These are phyloP conservation scores for Suillus bovinus DNA, from an alignment of 768 basidiomycete genomes.

Conservation along the genomic window DNA sequence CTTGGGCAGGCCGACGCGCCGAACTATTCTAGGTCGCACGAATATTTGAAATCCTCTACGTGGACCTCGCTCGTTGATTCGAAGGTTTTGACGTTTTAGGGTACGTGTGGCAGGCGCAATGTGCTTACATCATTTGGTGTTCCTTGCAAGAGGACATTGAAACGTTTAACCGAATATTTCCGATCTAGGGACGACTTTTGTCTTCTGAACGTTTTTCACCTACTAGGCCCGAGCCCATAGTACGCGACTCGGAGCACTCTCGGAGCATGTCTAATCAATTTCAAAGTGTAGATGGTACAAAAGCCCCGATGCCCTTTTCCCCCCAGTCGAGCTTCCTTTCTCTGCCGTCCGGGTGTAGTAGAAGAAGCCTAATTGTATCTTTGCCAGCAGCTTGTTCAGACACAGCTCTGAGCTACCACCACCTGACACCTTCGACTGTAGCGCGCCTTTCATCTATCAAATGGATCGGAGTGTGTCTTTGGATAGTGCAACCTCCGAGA, in stretches of 20 bases:
- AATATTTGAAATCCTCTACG: no score
- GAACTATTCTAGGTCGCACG: no score
- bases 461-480: background rate
- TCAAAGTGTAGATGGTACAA: background rate
- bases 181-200: background rate
- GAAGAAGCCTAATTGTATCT: background rate
- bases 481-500: slow-evolving; percentile 20
- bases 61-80: no score
- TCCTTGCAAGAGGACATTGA: no score
- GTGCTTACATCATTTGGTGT: no score
- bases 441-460: background rate
- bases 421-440: no score
- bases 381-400: background rate
- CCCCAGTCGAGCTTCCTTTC: background rate
- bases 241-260: background rate
- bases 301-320: background rate
- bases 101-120: no score
- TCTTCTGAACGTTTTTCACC: background rate
- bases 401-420: background rate
- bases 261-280: background rate
- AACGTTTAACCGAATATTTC: background rate
- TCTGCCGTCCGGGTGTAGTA: background rate
- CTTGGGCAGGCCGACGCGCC: no score
- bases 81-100: no score
- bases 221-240: no score